Percentiles rank a stretch among this genome's conserved stretches.
Evolutionary conservation across 2,329 filamentous ascomycete species (phyloP).

Genomic region (Aspergillus ruber): DNA sequence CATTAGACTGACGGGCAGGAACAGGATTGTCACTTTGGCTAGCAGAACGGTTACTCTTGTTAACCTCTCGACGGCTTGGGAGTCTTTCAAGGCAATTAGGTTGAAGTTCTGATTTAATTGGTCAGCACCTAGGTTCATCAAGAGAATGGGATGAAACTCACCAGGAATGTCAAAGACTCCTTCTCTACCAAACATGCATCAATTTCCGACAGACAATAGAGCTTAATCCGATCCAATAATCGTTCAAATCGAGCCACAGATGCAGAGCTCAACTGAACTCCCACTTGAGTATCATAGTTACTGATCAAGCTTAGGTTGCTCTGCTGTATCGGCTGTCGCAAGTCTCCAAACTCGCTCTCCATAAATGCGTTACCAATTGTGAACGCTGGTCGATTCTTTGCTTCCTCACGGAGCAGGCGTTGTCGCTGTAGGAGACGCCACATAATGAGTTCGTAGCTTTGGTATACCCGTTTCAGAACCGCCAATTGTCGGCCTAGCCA

Average conservation of each 20-base stretch:
- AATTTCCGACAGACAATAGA: slow-evolving; percentile 59
- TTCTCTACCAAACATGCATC: slow-evolving; percentile 63
- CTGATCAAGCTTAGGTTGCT: slow-evolving; percentile 17
- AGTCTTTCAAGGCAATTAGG: slow-evolving; percentile 69
- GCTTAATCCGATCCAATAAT: slow-evolving; percentile 53
- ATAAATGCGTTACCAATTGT: slow-evolving; percentile 15
- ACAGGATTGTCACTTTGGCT: slow-evolving; percentile 68
- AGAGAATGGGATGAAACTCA: slow-evolving; percentile 48
- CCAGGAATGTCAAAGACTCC: slow-evolving; percentile 61
- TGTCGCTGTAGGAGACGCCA: slow-evolving; percentile 53
- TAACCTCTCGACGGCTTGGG: slow-evolving; percentile 62
- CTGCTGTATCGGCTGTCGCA: slow-evolving; percentile 24
- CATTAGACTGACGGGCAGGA: slow-evolving; percentile 68
- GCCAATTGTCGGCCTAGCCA: slow-evolving; percentile 55
- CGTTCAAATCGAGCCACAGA: slow-evolving; percentile 55
- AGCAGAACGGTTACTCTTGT: slow-evolving; percentile 66
- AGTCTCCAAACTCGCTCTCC: slow-evolving; percentile 34
- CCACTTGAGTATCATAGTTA: slow-evolving; percentile 24
- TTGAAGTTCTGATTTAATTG: slow-evolving; percentile 60
- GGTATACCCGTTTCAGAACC: slow-evolving; percentile 56
- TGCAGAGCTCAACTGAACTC: slow-evolving; percentile 38
- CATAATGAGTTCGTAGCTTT: slow-evolving; percentile 57
- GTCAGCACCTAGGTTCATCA: slow-evolving; percentile 42
- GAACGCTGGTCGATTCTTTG: slow-evolving; percentile 12
- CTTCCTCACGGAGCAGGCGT: slow-evolving; percentile 32